A percentile compares a stretch with the other conserved stretches of the same genome.
Evolutionary conservation across 176 grass and related monocot genomes (phyloP).

Genomic region (Bolboschoenus planiculmis): DNA sequence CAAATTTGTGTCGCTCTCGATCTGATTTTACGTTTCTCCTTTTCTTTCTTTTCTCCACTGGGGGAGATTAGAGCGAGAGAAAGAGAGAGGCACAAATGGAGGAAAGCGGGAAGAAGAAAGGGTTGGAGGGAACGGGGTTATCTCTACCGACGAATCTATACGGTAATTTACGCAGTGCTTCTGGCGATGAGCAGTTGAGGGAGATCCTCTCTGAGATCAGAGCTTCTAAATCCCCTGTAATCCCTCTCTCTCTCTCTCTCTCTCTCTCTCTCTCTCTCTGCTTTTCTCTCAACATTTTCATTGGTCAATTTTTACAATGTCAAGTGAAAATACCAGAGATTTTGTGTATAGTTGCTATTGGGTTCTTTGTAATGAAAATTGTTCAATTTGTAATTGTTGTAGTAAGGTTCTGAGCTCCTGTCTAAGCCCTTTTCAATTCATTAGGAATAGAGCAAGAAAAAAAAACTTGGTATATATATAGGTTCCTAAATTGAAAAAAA

Average conservation of each 20-base stretch:
- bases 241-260: background rate
- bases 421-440: background rate
- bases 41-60: too few species aligned
- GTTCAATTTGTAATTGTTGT: background rate
- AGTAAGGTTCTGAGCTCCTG: background rate
- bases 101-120: slow-evolving; percentile 25
- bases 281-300: background rate
- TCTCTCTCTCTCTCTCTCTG: background rate
- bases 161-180: slow-evolving; percentile 39
- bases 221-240: slow-evolving; percentile 60
- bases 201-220: slow-evolving; percentile 50
- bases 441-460: too few species aligned
- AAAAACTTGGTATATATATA: too few species aligned
- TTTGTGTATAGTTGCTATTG: background rate
- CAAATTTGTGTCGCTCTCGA: too few species aligned
- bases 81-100: slow-evolving; percentile 9
- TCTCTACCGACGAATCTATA: slow-evolving; percentile 27
- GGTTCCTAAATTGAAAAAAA: background rate
- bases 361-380: background rate
- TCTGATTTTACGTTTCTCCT: too few species aligned
- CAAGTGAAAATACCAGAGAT: background rate
- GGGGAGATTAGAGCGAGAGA: too few species aligned
- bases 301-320: background rate
- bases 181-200: slow-evolving; percentile 45
- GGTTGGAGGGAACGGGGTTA: slow-evolving; percentile 28